These are phyloP conservation scores for Quercus variabilis DNA, from an alignment of 306 rosid species.

Conservation along the genomic window DNA sequence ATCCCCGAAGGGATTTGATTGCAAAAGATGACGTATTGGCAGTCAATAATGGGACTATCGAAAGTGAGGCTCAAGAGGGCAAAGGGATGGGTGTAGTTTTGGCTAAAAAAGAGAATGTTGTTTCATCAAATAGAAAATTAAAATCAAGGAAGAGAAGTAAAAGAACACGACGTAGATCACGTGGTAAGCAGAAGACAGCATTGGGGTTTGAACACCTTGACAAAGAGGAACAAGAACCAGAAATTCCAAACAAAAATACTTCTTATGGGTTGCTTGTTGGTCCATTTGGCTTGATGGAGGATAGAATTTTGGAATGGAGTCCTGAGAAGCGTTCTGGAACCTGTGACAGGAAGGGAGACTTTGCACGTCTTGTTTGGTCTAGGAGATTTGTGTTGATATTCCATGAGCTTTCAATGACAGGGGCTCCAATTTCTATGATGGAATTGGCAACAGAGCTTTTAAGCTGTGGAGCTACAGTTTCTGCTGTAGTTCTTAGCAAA, in stretches of 20 bases:
- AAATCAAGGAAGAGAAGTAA: conserved; percentile 53
- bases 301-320: conserved; percentile 64
- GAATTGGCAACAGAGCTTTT: conserved; percentile 87
- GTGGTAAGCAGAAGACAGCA: conserved; percentile 44
- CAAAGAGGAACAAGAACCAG: conserved; percentile 52
- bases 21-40: conserved; percentile 22
- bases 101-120: conserved; percentile 39
- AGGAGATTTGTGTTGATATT: conserved; percentile 75
- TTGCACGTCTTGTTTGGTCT: conserved; percentile 67
- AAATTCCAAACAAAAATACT: conserved; percentile 61
- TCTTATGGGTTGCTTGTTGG: conserved; percentile 85
- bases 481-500: conserved; percentile 82
- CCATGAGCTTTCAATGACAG: conserved; percentile 96
- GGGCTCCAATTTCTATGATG: conserved; percentile 95
- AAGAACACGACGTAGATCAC: conserved; percentile 31
- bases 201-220: conserved; percentile 34
- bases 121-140: conserved; percentile 34
- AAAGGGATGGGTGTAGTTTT: conserved; percentile 40
- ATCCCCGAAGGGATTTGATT: conserved; percentile 38
- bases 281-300: conserved; percentile 78
- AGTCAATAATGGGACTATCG: conserved; percentile 30
- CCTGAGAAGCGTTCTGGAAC: conserved; percentile 60
- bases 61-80: conserved; percentile 28
- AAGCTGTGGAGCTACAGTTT: conserved; percentile 84
- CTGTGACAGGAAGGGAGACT: conserved; percentile 68